Percentiles rank a stretch among this genome's conserved stretches.
Evolutionary conservation across 2,329 filamentous ascomycete species (phyloP).

Genomic region (Karstenula rhodostoma): DNA sequence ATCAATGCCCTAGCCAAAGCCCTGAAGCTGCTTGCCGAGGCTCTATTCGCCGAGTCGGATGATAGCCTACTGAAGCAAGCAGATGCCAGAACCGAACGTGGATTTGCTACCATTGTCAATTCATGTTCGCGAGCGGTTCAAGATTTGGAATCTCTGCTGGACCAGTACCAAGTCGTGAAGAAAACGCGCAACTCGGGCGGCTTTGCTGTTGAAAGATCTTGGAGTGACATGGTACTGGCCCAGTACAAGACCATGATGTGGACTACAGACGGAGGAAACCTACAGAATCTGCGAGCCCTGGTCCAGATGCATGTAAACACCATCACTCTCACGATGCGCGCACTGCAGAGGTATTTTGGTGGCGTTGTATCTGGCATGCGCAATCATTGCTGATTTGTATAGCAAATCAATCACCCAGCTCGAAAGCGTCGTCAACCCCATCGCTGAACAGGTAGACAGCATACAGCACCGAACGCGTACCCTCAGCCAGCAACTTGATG

Average conservation of each 20-base stretch:
- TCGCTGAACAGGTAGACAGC: conserved; percentile 43
- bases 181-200: conserved; percentile 52
- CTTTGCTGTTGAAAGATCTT: conserved; percentile 53
- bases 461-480: conserved; percentile 35
- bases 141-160: conserved; percentile 55
- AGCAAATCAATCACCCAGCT: conserved; percentile 48
- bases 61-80: conserved; percentile 46
- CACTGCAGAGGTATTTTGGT: conserved; percentile 51
- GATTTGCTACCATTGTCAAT: conserved; percentile 50
- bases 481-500: conserved; percentile 38
- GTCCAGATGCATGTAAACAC: conserved; percentile 54
- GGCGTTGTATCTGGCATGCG: background rate
- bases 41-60: conserved; percentile 48
- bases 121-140: conserved; percentile 52
- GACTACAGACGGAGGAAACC: conserved; percentile 55
- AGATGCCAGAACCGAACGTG: conserved; percentile 44
- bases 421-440: conserved; percentile 38
- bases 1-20: conserved; percentile 52
- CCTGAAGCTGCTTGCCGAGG: conserved; percentile 56
- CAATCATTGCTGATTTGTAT: conserved; percentile 21
- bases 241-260: conserved; percentile 56
- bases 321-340: conserved; percentile 51
- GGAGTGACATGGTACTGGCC: conserved; percentile 53
- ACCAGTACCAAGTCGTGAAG: conserved; percentile 55
- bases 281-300: conserved; percentile 50